Base-by-base conservation (phyloP, 768 basidiomycete species). In the Leucocoprinus leucothites region DNA sequence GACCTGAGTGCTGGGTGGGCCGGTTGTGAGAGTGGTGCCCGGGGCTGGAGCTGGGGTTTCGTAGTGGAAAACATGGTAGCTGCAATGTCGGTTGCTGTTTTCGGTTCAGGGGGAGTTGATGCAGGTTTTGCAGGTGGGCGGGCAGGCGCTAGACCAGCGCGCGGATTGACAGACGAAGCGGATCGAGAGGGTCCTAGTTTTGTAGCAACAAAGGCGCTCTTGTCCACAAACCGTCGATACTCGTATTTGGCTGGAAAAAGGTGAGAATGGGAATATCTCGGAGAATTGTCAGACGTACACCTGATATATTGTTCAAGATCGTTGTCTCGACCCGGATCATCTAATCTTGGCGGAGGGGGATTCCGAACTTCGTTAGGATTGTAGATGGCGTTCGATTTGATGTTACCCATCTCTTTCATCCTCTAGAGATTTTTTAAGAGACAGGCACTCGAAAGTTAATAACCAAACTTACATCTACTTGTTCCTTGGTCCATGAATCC, bases 301-400 rank as follows among this genome's bases (percentile, higher is more conserved):
- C 95, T 82, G 58, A 98, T 94, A 72, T 85, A 97, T 64, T 83
- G 85, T 69, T 98, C 95, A 42, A 98, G 80, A 57, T 98, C 94
- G 45, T 89, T 87, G 65, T 96, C 93, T 26, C 94, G 79, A 63
- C 90, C 89, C 1, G 79, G 75, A 49, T 92, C 91, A 38, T 87
- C 82, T 64, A 87, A 74, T 59, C 87, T 87, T 2, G 91, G 80
- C 0, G 93, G 92, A 0, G 92, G 92, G 3, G 92, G 94, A 64
- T 95, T 70, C 9, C 86, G 80, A 22, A 77, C 63, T 67, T 96
- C 93, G 65, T 96, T 85, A 2, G 94, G 89, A 64, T 95, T 95
- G 66, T 85, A 91, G 11, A 81, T 72, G 0, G 77, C 71, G 61
- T 98, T 98, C 3, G 90, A 90, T 62, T 84, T 88, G 53, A 80